phyloP scores from a whole-genome alignment of 352 stramenopile species.

The Aphanomyces cochlioides region DNA sequence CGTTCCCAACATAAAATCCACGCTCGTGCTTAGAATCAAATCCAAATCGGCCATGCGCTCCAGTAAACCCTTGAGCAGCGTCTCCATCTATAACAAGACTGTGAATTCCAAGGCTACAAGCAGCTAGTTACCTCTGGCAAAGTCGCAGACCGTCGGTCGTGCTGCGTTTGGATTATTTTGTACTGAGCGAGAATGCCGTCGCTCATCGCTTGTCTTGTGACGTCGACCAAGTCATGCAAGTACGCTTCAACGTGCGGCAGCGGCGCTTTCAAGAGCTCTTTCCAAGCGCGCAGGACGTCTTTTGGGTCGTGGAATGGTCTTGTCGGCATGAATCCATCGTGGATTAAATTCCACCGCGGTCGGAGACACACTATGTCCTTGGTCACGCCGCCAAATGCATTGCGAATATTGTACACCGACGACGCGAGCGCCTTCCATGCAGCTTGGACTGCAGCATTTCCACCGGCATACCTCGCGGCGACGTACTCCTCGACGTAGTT shows the following conservation, averaged over 20 bases:
- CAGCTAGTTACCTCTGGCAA: slow-evolving; percentile 38
- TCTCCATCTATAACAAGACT: neutral
- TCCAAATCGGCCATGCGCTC: slow-evolving; percentile 52
- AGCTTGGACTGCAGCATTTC: slow-evolving; percentile 38
- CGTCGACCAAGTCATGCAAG: slow-evolving; percentile 64
- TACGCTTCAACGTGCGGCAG: slow-evolving; percentile 51
- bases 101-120: too few species aligned
- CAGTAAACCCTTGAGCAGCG: slow-evolving; percentile 46
- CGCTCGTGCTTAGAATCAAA: slow-evolving; percentile 55
- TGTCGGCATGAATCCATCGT: slow-evolving; percentile 70
- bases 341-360: slow-evolving; percentile 58
- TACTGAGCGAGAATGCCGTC: slow-evolving; percentile 58
- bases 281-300: slow-evolving; percentile 55
- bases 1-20: slow-evolving; percentile 63
- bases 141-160: slow-evolving; percentile 36
- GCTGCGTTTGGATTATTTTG: slow-evolving; percentile 53
- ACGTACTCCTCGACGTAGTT: slow-evolving; percentile 53
- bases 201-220: slow-evolving; percentile 66
- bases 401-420: slow-evolving; percentile 67
- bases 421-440: slow-evolving; percentile 52
- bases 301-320: slow-evolving; percentile 60
- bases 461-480: slow-evolving; percentile 52
- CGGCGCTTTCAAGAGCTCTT: slow-evolving; percentile 43
- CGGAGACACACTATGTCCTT: slow-evolving; percentile 65
- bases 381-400: slow-evolving; percentile 60